A percentile compares a stretch with the other conserved stretches of the same genome.
Conservation (phyloP, 805 yeast genomes). For the Starmerella scarabaei region DNA sequence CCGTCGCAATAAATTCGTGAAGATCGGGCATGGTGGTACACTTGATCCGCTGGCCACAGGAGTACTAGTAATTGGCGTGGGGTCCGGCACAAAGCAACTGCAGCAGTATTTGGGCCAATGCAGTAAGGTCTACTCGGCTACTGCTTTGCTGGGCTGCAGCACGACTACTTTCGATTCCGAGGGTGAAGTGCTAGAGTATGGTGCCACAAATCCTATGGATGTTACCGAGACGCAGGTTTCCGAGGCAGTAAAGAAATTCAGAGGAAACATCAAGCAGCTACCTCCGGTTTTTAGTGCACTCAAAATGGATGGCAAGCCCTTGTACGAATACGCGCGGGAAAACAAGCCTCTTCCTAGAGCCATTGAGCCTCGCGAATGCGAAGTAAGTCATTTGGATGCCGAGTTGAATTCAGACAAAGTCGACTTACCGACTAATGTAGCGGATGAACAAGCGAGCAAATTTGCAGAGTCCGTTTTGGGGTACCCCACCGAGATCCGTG, state of each 20-base stretch:
- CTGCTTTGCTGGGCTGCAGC: conserved; percentile 74
- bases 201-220: conserved; percentile 40
- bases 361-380: conserved; percentile 66
- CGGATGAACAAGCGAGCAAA: conserved; percentile 27
- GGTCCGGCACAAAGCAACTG: conserved; percentile 74
- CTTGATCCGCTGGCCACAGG: conserved; percentile 95
- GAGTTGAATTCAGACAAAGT: conserved; percentile 36
- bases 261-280: conserved; percentile 73
- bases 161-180: conserved; percentile 92
- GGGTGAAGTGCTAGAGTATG: conserved; percentile 60
- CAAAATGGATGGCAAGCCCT: conserved; percentile 85
- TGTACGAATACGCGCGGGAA: conserved; percentile 87
- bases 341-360: conserved; percentile 72
- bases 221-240: conserved; percentile 38
- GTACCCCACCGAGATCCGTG: background rate
- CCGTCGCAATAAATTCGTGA: conserved; percentile 32
- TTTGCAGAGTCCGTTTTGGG: conserved; percentile 25
- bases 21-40: conserved; percentile 98
- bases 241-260: conserved; percentile 42
- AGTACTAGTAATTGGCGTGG: conserved; percentile 78
- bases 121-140: conserved; percentile 66
- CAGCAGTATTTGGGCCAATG: conserved; percentile 61
- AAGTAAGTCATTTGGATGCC: conserved; percentile 42
- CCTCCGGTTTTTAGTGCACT: conserved; percentile 94
- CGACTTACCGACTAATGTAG: conserved; percentile 22